phyloP scores from a whole-genome alignment of 2,329 filamentous ascomycete genomes.

The Verticillium nonalfalfae region DNA sequence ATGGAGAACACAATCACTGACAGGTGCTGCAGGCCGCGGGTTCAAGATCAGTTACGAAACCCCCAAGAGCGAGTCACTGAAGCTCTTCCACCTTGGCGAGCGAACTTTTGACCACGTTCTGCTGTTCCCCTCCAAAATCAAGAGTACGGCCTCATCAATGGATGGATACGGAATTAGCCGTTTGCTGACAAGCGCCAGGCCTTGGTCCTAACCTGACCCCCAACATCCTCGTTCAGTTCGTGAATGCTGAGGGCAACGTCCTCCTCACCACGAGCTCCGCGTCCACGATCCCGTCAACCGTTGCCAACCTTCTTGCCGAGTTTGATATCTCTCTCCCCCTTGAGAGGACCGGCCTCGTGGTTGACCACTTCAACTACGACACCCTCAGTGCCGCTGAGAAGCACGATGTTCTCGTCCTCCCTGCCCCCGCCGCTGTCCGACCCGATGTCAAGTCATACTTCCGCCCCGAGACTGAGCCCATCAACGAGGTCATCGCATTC shows the following conservation, averaged over 20 bases:
- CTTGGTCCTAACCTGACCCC: constrained; percentile 86
- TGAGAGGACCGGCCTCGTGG: constrained; percentile 77
- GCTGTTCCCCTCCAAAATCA: constrained; percentile 81
- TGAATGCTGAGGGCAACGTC: constrained; percentile 88
- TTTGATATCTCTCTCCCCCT: constrained; percentile 82
- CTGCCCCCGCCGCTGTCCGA: constrained; percentile 59
- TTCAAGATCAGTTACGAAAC: constrained; percentile 77
- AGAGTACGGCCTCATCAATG: constrained; percentile 50
- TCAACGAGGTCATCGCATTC: constrained; percentile 62
- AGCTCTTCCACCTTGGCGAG: constrained; percentile 80
- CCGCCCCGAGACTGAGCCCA: constrained; percentile 37
- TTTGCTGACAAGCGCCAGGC: constrained; percentile 30
- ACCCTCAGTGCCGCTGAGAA: constrained; percentile 66
- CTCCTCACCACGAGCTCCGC: constrained; percentile 76
- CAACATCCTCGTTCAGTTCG: constrained; percentile 79
- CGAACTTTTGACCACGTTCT: constrained; percentile 86
- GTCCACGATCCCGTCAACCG: constrained; percentile 60
- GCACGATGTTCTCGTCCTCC: constrained; percentile 82
- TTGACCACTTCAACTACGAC: constrained; percentile 97
- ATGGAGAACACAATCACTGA: constrained; percentile 14
- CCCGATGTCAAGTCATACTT: constrained; percentile 74
- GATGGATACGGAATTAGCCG: background rate
- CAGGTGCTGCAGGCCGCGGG: constrained; percentile 59
- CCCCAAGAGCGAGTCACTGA: constrained; percentile 70
- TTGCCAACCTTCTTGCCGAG: constrained; percentile 76